Evolutionary conservation across 129 eudicot genomes (phyloP).

Genomic region (Heracleum sosnowskyi): DNA sequence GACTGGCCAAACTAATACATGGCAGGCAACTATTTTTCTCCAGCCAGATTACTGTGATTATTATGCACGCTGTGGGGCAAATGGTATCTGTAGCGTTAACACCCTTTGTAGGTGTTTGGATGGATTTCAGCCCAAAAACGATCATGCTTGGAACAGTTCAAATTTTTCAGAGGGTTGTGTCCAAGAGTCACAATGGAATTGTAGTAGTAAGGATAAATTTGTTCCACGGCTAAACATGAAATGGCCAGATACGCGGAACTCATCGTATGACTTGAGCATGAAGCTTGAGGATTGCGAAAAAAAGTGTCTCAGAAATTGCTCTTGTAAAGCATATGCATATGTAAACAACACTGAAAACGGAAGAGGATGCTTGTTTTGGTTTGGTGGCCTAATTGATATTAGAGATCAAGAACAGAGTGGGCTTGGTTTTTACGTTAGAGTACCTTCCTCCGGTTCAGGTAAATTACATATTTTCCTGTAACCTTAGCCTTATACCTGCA

Average conservation of each 20-base stretch:
- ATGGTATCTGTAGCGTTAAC: not conserved
- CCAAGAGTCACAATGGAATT: not conserved
- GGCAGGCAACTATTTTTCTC: not conserved
- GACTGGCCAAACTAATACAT: not conserved
- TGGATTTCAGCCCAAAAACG: not conserved
- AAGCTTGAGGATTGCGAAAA: not conserved
- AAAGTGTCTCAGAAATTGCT: not conserved
- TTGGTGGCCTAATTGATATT: not conserved
- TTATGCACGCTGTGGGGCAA: constrained; percentile 9
- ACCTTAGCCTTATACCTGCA: not conserved
- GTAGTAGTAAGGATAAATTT: not conserved
- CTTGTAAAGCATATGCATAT: constrained; percentile 1
- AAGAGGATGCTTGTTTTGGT: not conserved
- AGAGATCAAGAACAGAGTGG: constrained; percentile 5
- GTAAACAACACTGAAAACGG: not conserved
- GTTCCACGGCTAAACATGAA: not conserved
- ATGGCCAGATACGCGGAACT: constrained; percentile 1
- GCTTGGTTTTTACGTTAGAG: not conserved
- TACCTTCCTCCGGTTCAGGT: not conserved
- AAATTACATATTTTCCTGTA: not conserved
- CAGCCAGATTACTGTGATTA: not conserved
- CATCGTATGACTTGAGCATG: not conserved
- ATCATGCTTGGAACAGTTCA: not conserved
- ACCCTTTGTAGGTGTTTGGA: not conserved
- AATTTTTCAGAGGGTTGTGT: not conserved